These are phyloP conservation scores for Malus fusca DNA, from an alignment of 306 rosid genomes.

Conservation along the genomic window DNA sequence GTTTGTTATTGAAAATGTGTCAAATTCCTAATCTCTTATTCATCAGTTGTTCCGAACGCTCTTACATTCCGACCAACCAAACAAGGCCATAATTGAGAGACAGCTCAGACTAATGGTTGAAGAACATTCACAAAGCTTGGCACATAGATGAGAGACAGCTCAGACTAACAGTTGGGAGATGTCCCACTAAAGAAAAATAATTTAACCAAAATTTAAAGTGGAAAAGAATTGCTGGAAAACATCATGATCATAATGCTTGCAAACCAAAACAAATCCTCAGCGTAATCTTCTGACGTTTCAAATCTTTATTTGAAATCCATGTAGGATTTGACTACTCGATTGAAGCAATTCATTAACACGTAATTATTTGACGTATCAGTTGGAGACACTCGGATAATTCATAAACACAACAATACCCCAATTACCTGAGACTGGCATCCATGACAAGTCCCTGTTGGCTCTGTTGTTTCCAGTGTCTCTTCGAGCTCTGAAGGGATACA, in stretches of 20 bases:
- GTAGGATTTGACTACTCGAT: no score
- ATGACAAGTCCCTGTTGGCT: background rate
- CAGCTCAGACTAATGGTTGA: background rate
- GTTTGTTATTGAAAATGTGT: background rate
- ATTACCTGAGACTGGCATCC: background rate
- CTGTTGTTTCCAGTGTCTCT: background rate
- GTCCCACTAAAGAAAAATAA: background rate
- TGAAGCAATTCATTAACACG: no score
- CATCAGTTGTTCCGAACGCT: background rate
- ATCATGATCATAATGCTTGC: background rate
- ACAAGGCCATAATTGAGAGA: background rate
- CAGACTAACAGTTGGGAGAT: background rate
- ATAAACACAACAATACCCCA: background rate
- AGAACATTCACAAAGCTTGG: background rate
- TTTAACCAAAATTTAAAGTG: background rate
- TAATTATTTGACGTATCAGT: background rate
- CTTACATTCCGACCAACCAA: background rate
- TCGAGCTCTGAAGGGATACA: background rate
- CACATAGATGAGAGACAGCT: background rate
- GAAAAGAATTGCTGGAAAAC: background rate
- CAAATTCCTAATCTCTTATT: background rate
- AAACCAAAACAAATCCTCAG: background rate
- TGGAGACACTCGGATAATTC: background rate
- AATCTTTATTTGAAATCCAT: background rate
- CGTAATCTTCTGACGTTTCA: background rate